phyloP scores from a whole-genome alignment of 2,329 filamentous ascomycete species.

The Ophiognomonia clavigignenti-juglandacearum region DNA sequence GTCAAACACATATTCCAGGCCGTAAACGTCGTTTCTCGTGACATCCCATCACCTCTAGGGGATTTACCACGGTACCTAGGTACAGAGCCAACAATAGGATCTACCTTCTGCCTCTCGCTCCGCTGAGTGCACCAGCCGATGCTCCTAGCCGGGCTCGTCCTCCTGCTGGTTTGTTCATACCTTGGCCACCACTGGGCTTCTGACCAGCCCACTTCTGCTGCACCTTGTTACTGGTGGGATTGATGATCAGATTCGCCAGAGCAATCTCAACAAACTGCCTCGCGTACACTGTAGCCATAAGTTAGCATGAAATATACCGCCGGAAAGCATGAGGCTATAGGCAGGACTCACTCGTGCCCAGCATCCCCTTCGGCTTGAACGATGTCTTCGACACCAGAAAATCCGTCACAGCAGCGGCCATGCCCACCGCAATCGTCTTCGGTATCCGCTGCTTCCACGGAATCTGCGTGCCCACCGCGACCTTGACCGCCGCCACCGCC shows the following conservation, averaged over 20 bases:
- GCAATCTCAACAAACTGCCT: slow-evolving; percentile 13
- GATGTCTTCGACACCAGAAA: slow-evolving; percentile 12
- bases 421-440: slow-evolving; percentile 8
- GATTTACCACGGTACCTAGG: no score
- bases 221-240: slow-evolving; percentile 11
- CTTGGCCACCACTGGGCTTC: no score
- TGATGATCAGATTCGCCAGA: slow-evolving; percentile 13
- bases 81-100: no score
- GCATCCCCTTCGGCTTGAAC: slow-evolving; percentile 11
- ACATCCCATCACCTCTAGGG: no score
- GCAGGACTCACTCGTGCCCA: slow-evolving; percentile 4
- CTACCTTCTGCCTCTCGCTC: no score
- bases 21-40: no score
- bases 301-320: background rate
- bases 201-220: background rate
- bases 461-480: slow-evolving; percentile 13
- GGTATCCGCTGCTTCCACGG: slow-evolving; percentile 15
- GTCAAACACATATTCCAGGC: no score
- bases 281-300: slow-evolving; percentile 1
- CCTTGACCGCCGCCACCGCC: slow-evolving; percentile 14
- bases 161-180: no score
- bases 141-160: no score
- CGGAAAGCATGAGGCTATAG: background rate
- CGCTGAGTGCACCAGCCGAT: no score
- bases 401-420: slow-evolving; percentile 12